Base-by-base conservation (phyloP, 805 yeast genomes). In the Lachancea mirantina region DNA sequence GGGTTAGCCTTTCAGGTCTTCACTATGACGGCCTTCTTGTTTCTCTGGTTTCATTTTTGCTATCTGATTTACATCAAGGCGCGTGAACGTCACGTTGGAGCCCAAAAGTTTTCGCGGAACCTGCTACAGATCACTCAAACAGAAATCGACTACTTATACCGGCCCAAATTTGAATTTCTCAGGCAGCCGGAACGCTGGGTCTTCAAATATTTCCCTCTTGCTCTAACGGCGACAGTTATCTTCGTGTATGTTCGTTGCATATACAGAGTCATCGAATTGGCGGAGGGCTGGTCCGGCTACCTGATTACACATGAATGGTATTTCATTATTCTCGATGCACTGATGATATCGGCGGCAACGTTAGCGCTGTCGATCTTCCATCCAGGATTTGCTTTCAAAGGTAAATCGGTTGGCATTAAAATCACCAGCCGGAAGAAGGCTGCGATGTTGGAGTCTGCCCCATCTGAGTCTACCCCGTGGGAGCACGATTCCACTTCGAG, bases 1-100 rank as follows among this genome's bases (percentile, higher is more conserved):
- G 95, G 95, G 6, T 65, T 87, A 30, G 79, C 78, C 0, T 67
- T 80, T 47, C 95, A 87, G 59, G 88, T 84, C 4, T 56, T 70
- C 4, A 68, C 84, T 4, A 80, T 87, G 79, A 46, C 68, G 2
- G 34, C 76, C 2, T 87, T 83, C 54, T 54, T 77, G 19, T 16
- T 58, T 5, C 56, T 81, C 8, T 69, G 72, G 61, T 48, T 55
- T 22, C 61, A 64, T 31, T 74, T 81, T 54, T 44, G 68, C 14
- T 60, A 50, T 46, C 55, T 61, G 21, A 57, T 70, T 15, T 65
- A 56, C 34, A 39, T 53, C 9, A 39, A 36, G 26, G 41, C 53
- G 11, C 50, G 63, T 33, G 39, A 45, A 30, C 39, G 43, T 20
- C 49, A 51, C 36, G 19, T 35, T 11, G 42, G 43, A 16, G 49